Evolutionary conservation across 345 rosid species (phyloP), one percentile per base, ranked within the genome.

Genomic region (Turritis glabra): DNA sequence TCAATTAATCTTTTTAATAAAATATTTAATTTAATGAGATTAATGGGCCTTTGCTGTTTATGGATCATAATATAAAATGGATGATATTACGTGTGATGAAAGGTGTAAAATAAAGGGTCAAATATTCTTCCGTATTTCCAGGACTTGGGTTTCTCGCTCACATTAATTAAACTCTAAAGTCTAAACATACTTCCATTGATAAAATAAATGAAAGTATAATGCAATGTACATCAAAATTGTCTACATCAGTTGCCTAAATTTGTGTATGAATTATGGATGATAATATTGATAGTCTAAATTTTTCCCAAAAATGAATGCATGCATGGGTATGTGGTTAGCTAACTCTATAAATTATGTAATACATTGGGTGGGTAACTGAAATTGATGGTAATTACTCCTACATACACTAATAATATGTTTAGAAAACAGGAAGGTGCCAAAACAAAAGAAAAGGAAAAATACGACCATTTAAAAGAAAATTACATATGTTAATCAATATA

Each of bases 91-190:
- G 40, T 59, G 69, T 58, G 55, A 75, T 33, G 18, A 43, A 61
- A 69, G 70, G 75, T 63, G 59, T 54, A 70, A 62, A 70, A 63
- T 54, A 63, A 55, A 77, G 59, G 37, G 80, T 77, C 71, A 77
- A 63, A 63, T 77, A 64, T 77, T 70, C 80, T 77, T 70, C 76
- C 80, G 71, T 77, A 63, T 70, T 70, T 70, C 26, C 71, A 33
- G 76, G 80, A 63, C 75, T 77, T 26, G 80, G 80, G 76, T 77
- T 70, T 46, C 72, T 64, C 76, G 71, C 75, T 33, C 32, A 14
- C 32, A 7, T 70, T n/a, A n/a, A n/a, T n/a, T n/a, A n/a, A n/a
- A n/a, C n/a, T n/a, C n/a, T n/a, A n/a, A 52, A 67, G 27, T 67
- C 19, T 23, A 51, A 51, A 37, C 44, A 48, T 35, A 25, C 27